Evolutionary conservation across 2,329 filamentous ascomycete genomes (phyloP).

Genomic region (Didymella arachidicola): DNA sequence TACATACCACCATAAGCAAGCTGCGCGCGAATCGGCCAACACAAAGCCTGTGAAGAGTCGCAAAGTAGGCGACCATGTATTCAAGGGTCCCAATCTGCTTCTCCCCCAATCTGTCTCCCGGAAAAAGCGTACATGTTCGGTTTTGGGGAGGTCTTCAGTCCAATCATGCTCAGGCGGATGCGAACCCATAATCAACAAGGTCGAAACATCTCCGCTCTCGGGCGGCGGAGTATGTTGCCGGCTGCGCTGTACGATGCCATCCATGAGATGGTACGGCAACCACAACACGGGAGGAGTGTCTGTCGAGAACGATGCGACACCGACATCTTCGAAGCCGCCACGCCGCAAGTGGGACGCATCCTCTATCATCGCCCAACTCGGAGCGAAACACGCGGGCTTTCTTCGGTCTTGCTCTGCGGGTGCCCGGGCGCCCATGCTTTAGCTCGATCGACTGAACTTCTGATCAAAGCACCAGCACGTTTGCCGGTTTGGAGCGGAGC

Average conservation of each 20-base stretch:
- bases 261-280: slow-evolving; percentile 15
- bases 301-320: slow-evolving; percentile 13
- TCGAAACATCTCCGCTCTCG: slow-evolving; percentile 22
- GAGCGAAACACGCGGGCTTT: slow-evolving; percentile 13
- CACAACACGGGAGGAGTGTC: slow-evolving; percentile 10
- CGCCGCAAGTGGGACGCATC: slow-evolving; percentile 6
- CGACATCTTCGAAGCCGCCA: slow-evolving; percentile 6
- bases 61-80: slow-evolving; percentile 38
- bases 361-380: slow-evolving; percentile 10
- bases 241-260: slow-evolving; percentile 14
- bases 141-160: slow-evolving; percentile 41
- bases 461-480: background rate
- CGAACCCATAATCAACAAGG: slow-evolving; percentile 14
- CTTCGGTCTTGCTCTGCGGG: slow-evolving; percentile 3
- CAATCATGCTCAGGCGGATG: slow-evolving; percentile 35
- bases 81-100: slow-evolving; percentile 38
- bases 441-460: slow-evolving; percentile 9
- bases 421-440: background rate
- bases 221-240: slow-evolving; percentile 27
- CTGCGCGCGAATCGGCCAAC: slow-evolving; percentile 44
- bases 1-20: slow-evolving; percentile 46
- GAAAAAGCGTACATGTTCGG: slow-evolving; percentile 46
- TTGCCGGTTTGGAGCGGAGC: background rate
- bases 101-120: slow-evolving; percentile 38
- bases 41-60: slow-evolving; percentile 41